Base-by-base conservation (phyloP, 331 rosid species). In the Rosa hybrid region DNA sequence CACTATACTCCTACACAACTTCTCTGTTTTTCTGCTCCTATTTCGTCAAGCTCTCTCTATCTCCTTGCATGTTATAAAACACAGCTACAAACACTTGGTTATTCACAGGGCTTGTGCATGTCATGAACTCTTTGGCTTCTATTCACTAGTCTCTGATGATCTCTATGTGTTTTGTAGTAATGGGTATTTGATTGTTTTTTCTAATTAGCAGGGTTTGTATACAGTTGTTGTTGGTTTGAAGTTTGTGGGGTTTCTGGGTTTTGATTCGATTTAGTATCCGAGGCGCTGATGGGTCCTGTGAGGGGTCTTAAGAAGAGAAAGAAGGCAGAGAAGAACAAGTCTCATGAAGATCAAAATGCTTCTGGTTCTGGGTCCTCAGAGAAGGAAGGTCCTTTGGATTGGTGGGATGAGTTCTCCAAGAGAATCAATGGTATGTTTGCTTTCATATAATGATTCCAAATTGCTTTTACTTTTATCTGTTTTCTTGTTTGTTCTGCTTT, bases 321-420 rank as follows among this genome's bases (percentile, higher is more conserved):
- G 81, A 91, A 89, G 87, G 20, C 87, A 39, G 93, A 90, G 71
- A 91, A 88, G 81, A 88, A 84, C 86, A 68, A 68, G 72, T 68
- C 50, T 68, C 74, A 79, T 82, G 91, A 89, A 41, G 86, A 80
- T 68, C 72, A 68, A 25, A 88, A 86, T 87, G 91, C 83, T 84
- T 84, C 92, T 83, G 92, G 82, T 86, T 88, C 92, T 82, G 91
- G 88, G 85, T 89, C 89, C 45, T 81, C 92, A 48, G 91, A 87
- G 73, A 83, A 83, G 82, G 91, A 88, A 59, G 90, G 87, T 18
- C 81, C 85, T 72, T 34, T 81, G 23, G 93, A 93, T 86, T 93
- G 98, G 98, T 90, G 94, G 98, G 90, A 80, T 84, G 93, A 90
- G 77, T 87, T 91, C 77, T 81, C 92, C 23, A 82, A 71, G 82